A percentile compares a stretch with the other conserved stretches of the same genome.
phyloP scores from a whole-genome alignment of 2,329 filamentous ascomycete species.

The Fusarium udum region DNA sequence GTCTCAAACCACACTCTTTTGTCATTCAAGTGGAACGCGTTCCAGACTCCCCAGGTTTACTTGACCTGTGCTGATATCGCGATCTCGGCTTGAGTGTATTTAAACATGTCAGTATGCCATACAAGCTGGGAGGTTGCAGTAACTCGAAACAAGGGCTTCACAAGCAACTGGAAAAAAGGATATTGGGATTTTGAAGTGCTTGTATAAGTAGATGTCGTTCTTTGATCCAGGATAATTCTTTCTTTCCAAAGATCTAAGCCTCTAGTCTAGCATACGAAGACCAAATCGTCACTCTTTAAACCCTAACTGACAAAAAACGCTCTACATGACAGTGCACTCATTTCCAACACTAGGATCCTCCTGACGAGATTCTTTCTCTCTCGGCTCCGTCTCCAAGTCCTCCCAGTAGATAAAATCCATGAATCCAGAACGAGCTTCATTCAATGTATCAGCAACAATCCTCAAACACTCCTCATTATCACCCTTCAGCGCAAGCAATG shows the following conservation, averaged over 20 bases:
- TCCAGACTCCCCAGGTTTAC: slow-evolving; percentile 64
- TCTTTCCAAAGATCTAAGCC: neutral
- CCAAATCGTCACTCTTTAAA: neutral
- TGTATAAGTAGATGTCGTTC: too few relatives aligned
- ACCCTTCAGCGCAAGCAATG: neutral
- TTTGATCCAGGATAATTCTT: neutral
- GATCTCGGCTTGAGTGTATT: slow-evolving; percentile 42
- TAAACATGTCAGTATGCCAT: too few relatives aligned
- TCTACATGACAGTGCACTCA: neutral
- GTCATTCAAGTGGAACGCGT: slow-evolving; percentile 64
- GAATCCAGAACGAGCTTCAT: neutral
- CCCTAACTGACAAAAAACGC: rapidly evolving
- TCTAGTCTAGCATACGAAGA: neutral
- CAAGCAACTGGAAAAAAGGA: too few relatives aligned
- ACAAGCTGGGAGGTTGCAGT: too few relatives aligned
- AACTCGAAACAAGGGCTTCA: too few relatives aligned
- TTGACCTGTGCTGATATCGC: slow-evolving; percentile 63
- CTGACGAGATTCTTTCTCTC: neutral
- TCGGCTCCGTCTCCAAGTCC: neutral
- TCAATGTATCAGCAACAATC: slow-evolving; percentile 6
- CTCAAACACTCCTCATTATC: slow-evolving; percentile 16
- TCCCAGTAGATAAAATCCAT: slow-evolving; percentile 32
- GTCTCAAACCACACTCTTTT: slow-evolving; percentile 60
- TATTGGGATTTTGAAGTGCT: too few relatives aligned
- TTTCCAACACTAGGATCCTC: neutral